These are phyloP conservation scores for Talaromyces sp. DNA, from an alignment of 2,329 filamentous ascomycete genomes.

Conservation along the genomic window DNA sequence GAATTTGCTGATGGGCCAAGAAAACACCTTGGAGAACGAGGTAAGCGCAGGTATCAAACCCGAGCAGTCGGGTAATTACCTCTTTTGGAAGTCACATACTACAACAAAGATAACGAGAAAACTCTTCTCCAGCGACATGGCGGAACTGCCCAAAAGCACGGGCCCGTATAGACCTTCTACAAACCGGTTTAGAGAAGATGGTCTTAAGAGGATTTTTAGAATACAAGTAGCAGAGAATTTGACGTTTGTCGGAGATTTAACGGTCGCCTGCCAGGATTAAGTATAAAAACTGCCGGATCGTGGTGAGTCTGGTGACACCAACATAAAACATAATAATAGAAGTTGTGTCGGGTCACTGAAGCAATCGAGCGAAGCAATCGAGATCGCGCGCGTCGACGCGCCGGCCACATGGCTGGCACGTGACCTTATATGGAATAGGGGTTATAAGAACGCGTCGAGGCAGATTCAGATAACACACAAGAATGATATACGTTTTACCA, in stretches of 20 bases:
- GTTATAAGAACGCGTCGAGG: too few species aligned
- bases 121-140: background rate
- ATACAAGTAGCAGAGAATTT: background rate
- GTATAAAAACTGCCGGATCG: background rate
- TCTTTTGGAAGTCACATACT: background rate
- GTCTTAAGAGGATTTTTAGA: background rate
- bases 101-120: background rate
- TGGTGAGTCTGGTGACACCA: too few species aligned
- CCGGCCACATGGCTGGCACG: too few species aligned
- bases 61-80: background rate
- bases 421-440: too few species aligned
- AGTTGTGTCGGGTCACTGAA: too few species aligned
- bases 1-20: background rate
- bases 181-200: background rate
- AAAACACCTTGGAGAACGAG: background rate
- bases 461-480: too few species aligned
- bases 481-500: too few species aligned
- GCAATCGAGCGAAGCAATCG: too few species aligned
- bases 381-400: too few species aligned
- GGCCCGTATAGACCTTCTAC: background rate
- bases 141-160: background rate
- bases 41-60: background rate
- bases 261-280: background rate
- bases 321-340: background rate
- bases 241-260: background rate